Evolutionary conservation across 116 monocot genomes (phyloP), one percentile per base, ranked within the genome.

Genomic region (Zostera marina): DNA sequence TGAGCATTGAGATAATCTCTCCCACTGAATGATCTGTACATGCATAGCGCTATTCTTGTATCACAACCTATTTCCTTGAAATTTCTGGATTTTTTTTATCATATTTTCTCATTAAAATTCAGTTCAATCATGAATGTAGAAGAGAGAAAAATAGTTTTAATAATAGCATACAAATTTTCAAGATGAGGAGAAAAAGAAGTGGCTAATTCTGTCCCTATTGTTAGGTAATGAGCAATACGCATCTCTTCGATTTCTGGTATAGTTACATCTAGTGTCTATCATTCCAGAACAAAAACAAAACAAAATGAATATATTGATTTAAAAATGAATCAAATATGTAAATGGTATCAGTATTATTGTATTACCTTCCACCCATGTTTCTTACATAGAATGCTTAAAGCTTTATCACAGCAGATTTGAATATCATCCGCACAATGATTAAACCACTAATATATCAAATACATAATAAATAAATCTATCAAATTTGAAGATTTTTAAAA

Each of bases 201-300:
- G 19, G 73, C 78, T 58, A 77, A 86, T 72, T 92, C 91, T 3
- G 86, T 80, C 42, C 80, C 91, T 58, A 92, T 92, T 26, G 91
- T 92, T 22, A 73, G 40, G 53, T 92, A 92, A 68, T 92, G 91
- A 63, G 86, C 82, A 5, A 92, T 61, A 7, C 91, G 79, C 91
- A 92, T 92, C 64, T 86, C 86, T 72, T 92, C 91, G 60, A 92
- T 80, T 68, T 92, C 91, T 21, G 91, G 91, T 41, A 92, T 51
- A 1, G 82, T 86, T 49, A 86, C 77, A 26, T 82, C 82, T 66
- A 92, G 68, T 25, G 70, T 69, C 91, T 85, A 72, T 59, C 9
- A 61, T 46, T 0, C 59, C 54, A 66, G 19, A 3, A 26, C 10
- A 63, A 23, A 44, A 60, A 13, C 41, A 59, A 9, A 26, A 9